A percentile compares a stretch with the other conserved stretches of the same genome.
Conservation (phyloP, 2,329 filamentous ascomycete genomes). For the Moelleriella libera region DNA sequence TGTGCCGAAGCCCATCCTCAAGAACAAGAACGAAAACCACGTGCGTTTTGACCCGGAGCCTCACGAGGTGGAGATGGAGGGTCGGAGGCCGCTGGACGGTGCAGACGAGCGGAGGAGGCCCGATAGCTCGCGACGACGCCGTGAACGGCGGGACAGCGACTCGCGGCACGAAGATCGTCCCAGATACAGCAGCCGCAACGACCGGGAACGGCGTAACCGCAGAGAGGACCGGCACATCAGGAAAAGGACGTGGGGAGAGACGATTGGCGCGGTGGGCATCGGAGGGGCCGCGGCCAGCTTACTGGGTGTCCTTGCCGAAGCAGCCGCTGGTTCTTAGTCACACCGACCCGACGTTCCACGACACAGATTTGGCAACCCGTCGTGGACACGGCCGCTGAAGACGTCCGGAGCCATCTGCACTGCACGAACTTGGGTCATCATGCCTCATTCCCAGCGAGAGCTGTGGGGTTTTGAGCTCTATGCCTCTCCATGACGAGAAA, state of each 20-base stretch:
- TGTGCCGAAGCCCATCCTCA: conserved; percentile 43
- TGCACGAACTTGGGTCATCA: no score
- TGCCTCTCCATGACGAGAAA: no score
- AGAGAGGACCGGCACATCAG: conserved; percentile 22
- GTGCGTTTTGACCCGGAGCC: conserved; percentile 38
- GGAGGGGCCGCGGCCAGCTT: conserved; percentile 46
- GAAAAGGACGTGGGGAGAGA: conserved; percentile 36
- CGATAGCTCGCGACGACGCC: conserved; percentile 7
- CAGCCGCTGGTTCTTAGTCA: conserved; percentile 21
- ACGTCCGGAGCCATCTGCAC: background rate
- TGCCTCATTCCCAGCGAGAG: no score
- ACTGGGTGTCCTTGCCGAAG: conserved; percentile 42
- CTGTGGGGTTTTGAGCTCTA: no score
- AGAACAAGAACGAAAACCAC: conserved; percentile 44
- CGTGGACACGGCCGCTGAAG: background rate
- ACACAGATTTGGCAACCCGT: background rate
- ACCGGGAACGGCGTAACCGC: conserved; percentile 19
- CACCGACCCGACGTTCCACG: background rate
- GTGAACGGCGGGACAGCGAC: conserved; percentile 11
- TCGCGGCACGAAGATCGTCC: conserved; percentile 12
- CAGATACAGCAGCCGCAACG: conserved; percentile 12
- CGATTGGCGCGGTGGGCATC: conserved; percentile 42
- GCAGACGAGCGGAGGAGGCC: conserved; percentile 15
- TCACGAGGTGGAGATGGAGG: conserved; percentile 24
- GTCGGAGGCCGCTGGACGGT: conserved; percentile 14